Evolutionary conservation across 176 grass and related monocot species (phyloP).

Genomic region (Phoenix roebelenii): DNA sequence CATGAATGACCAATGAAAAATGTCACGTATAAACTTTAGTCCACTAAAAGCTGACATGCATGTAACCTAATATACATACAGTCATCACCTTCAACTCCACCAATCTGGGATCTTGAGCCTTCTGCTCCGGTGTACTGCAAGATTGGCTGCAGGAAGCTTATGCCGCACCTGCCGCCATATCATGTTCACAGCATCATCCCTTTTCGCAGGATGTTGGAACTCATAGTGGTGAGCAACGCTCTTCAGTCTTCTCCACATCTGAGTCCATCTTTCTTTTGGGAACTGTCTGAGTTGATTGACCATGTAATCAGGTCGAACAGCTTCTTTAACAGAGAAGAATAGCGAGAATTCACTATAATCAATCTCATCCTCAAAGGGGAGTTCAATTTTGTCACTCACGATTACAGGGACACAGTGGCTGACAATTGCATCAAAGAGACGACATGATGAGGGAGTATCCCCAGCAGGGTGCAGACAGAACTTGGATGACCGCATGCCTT

Average conservation of each 20-base stretch:
- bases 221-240: slow-evolving; percentile 63
- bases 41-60: not conserved
- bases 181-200: slow-evolving; percentile 72
- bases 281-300: slow-evolving; percentile 56
- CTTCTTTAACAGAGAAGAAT: slow-evolving; percentile 87
- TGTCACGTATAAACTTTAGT: not conserved
- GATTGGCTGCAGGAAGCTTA: slow-evolving; percentile 66
- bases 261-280: slow-evolving; percentile 51
- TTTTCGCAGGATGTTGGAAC: slow-evolving; percentile 55
- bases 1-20: too few relatives aligned
- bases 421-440: slow-evolving; percentile 84
- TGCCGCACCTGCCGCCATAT: slow-evolving; percentile 68
- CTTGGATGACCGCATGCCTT: slow-evolving; percentile 74
- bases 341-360: slow-evolving; percentile 79
- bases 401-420: slow-evolving; percentile 92
- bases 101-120: slow-evolving; percentile 78
- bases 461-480: slow-evolving; percentile 85
- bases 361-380: slow-evolving; percentile 90
- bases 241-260: slow-evolving; percentile 72
- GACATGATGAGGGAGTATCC: slow-evolving; percentile 89
- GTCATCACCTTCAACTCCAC: slow-evolving; percentile 44
- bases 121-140: slow-evolving; percentile 62
- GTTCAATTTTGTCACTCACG: slow-evolving; percentile 77
- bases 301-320: slow-evolving; percentile 55
- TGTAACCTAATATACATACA: not conserved